Percentiles rank a stretch among this genome's conserved stretches.
Conservation (phyloP, 352 stramenopile genomes). For the Phytophthora podocarpi region DNA sequence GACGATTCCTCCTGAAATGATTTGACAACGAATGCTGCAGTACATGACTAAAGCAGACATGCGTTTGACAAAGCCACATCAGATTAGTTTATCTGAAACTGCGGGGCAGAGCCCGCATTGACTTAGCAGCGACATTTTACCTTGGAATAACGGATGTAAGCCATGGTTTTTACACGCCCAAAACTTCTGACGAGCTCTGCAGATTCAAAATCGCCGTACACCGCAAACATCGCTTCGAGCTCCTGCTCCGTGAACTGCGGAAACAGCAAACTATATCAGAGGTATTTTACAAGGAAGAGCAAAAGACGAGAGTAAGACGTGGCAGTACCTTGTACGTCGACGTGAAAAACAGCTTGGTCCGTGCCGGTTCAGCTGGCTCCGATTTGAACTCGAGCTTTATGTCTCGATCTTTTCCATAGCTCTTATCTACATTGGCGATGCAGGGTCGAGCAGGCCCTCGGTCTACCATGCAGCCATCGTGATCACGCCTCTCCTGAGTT, state of each 20-base stretch:
- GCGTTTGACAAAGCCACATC: not conserved
- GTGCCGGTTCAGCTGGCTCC: slow-evolving; percentile 11
- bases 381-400: slow-evolving; percentile 28
- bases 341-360: slow-evolving; percentile 70
- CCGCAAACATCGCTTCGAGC: slow-evolving; percentile 79
- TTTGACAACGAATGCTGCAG: slow-evolving; percentile 56
- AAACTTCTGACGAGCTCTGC: slow-evolving; percentile 78
- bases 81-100: slow-evolving; percentile 1
- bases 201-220: slow-evolving; percentile 78
- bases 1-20: slow-evolving; percentile 53
- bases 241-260: slow-evolving; percentile 79
- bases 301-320: not conserved
- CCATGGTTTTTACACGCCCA: slow-evolving; percentile 86
- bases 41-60: slow-evolving; percentile 42
- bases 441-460: not conserved
- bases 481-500: slow-evolving; percentile 26
- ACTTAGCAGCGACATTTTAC: slow-evolving; percentile 31
- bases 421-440: slow-evolving; percentile 14
- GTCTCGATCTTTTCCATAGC: slow-evolving; percentile 14
- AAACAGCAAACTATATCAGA: slow-evolving; percentile 5
- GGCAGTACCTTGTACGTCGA: slow-evolving; percentile 62
- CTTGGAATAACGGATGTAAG: slow-evolving; percentile 75
- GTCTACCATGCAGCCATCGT: slow-evolving; percentile 13
- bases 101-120: not conserved
- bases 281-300: not conserved